These are phyloP conservation scores for Pseudohalonectria lignicola DNA, from an alignment of 2,329 filamentous ascomycete species.

Conservation along the genomic window DNA sequence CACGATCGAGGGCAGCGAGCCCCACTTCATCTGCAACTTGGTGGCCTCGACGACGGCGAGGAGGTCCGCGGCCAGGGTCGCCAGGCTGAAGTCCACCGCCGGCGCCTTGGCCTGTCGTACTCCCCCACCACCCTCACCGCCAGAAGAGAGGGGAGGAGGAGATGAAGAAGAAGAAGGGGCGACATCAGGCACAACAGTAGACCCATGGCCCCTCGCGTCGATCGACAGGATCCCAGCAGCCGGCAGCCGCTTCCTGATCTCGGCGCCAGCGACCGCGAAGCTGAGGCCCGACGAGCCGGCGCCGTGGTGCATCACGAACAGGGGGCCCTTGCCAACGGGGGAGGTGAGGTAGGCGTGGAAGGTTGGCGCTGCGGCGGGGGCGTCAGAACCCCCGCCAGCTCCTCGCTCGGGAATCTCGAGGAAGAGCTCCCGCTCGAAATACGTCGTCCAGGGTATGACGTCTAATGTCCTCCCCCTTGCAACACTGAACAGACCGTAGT, in stretches of 20 bases:
- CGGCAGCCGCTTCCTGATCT: slow-evolving; percentile 68
- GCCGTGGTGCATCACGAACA: slow-evolving; percentile 92
- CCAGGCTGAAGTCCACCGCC: slow-evolving; percentile 56
- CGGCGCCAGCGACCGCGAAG: slow-evolving; percentile 70
- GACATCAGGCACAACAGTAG: slow-evolving; percentile 37
- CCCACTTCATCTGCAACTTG: slow-evolving; percentile 60
- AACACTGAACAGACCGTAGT: slow-evolving; percentile 28
- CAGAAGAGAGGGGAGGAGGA: no score
- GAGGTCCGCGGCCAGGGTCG: slow-evolving; percentile 64
- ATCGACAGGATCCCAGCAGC: slow-evolving; percentile 73
- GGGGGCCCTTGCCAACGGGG: slow-evolving; percentile 60
- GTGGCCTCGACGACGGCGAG: slow-evolving; percentile 58
- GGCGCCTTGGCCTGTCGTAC: slow-evolving; percentile 33
- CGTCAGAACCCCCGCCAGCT: slow-evolving; percentile 18
- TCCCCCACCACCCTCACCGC: no score
- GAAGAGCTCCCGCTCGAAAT: slow-evolving; percentile 81
- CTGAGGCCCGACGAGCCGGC: slow-evolving; percentile 88
- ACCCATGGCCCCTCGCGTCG: slow-evolving; percentile 82
- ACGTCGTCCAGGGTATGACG: slow-evolving; percentile 75
- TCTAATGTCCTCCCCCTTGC: slow-evolving; percentile 44
- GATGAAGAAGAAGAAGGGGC: no score
- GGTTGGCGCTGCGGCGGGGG: slow-evolving; percentile 23
- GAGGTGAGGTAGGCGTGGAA: slow-evolving; percentile 87
- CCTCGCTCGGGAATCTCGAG: slow-evolving; percentile 38
- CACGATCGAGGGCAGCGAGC: slow-evolving; percentile 57